These are phyloP conservation scores for Fusarium denticulatum DNA, from an alignment of 2,329 filamentous ascomycete species.

Conservation along the genomic window DNA sequence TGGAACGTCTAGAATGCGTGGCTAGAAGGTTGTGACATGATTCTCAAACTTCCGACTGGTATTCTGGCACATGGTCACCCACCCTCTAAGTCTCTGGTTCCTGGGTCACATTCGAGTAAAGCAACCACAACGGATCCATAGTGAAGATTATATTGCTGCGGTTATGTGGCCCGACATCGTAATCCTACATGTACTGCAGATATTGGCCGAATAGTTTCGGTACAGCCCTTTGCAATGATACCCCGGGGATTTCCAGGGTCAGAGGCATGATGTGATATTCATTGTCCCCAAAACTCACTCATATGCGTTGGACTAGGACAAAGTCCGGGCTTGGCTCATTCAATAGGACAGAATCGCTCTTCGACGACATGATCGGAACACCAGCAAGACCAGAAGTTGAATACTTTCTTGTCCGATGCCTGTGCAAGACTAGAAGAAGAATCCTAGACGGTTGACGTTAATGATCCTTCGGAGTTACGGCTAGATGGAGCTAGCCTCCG, in stretches of 20 bases:
- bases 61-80: not conserved
- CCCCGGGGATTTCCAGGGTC: not conserved
- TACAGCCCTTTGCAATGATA: not conserved
- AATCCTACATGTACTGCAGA: not conserved
- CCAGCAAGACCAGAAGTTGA: not conserved
- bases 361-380: not conserved
- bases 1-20: not conserved
- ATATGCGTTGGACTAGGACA: not conserved
- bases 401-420: slow-evolving; percentile 8
- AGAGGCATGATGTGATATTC: not conserved
- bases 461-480: slow-evolving; percentile 33
- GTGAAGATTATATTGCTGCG: slow-evolving; percentile 16
- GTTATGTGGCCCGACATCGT: slow-evolving; percentile 1
- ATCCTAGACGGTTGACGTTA: slow-evolving; percentile 12
- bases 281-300: not conserved
- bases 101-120: not conserved
- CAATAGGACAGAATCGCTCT: not conserved
- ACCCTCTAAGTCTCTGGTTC: not conserved
- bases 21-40: slow-evolving; percentile 1
- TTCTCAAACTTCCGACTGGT: not conserved
- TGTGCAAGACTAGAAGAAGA: not conserved
- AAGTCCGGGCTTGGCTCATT: not conserved
- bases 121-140: slow-evolving; percentile 22
- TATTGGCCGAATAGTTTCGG: slow-evolving; percentile 8
- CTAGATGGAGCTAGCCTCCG: slow-evolving; percentile 35